Base-by-base conservation (phyloP, 371 early-diverging fungal genomes). In the Lichtheimia hyalospora region DNA sequence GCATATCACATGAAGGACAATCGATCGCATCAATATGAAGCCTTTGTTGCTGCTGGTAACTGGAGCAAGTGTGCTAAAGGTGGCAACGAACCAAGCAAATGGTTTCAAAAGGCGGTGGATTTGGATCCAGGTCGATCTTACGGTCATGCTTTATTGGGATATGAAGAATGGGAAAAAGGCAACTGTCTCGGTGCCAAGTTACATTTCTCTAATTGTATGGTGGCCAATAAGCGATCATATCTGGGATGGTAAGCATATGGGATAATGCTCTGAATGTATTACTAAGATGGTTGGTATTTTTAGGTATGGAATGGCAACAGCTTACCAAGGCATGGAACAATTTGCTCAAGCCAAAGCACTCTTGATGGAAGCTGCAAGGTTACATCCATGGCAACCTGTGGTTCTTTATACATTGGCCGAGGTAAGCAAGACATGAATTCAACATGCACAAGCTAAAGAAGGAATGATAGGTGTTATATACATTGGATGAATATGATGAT, bases 1-100 rank as follows among this genome's bases (percentile, higher is more conserved):
- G 75, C 76, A 12, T 79, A 64, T 50, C 62, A 63, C 18, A 74
- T 79, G 70, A 71, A 68, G 21, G 56, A 66, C 12, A 79, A 79
- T 34, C 54, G 25, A 21, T 68, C 63, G 2, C 76, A 75, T 49
- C 58, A 60, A 7, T 75, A 65, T 41, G 79, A 79, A 55, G 71
- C 72, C 0, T 75, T 68, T 50, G 70, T 79, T 49, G 75, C 69
- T 4, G 76, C 74, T 4, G 79, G 75, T 5, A 79, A 79, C 23
- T 75, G 75, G 79, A 54, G 67, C 7, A 79, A 75, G 21, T 62
- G 61, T 27, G 65, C 60, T 2, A 60, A 57, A 16, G 60, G 63
- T 1, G 65, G 66, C 6, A 73, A 67, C 15, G 72, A 75, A 49
- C 71, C 79, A 3, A 50, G 51, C 8, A 54, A 70, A 24, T 75